phyloP scores from a whole-genome alignment of 441 rosid genomes.

The Croton laevigatus region DNA sequence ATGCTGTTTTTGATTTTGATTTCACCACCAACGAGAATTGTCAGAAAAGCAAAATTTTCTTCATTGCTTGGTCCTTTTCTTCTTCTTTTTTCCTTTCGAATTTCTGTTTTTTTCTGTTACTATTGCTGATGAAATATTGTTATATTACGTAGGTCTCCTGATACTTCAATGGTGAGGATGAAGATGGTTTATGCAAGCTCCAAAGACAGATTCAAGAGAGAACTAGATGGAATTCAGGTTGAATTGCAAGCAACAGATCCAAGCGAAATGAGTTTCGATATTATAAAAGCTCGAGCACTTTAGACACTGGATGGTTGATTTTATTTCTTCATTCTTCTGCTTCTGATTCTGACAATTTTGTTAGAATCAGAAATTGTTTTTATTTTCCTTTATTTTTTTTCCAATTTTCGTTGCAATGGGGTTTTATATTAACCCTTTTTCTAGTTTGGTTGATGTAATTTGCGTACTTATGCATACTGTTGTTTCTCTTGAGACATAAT shows the following conservation, averaged over 20 bases:
- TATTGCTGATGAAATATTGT: no score
- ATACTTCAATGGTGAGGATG: constrained; percentile 57
- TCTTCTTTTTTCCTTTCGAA: no score
- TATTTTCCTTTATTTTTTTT: not conserved
- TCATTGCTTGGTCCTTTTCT: constrained; percentile 51
- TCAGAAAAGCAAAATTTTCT: constrained; percentile 80
- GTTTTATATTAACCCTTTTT: not conserved
- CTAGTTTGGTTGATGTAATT: constrained; percentile 1
- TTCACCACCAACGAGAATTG: constrained; percentile 72
- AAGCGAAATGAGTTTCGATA: constrained; percentile 70
- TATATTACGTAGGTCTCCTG: constrained; percentile 48
- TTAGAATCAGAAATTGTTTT: not conserved
- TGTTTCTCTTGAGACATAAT: not conserved
- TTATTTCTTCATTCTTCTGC: not conserved
- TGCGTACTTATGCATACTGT: not conserved
- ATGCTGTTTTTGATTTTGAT: constrained; percentile 70
- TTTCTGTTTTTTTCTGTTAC: no score
- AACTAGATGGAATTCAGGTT: constrained; percentile 75
- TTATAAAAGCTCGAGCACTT: constrained; percentile 54
- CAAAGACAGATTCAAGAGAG: constrained; percentile 76
- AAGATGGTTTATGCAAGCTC: constrained; percentile 86
- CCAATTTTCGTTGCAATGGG: not conserved
- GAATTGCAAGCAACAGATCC: constrained; percentile 83
- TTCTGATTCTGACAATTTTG: not conserved
- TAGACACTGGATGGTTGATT: constrained; percentile 1